Evolutionary conservation across 1,284 basidiomycete species (phyloP).

Genomic region (Chalciporus piperatoides): DNA sequence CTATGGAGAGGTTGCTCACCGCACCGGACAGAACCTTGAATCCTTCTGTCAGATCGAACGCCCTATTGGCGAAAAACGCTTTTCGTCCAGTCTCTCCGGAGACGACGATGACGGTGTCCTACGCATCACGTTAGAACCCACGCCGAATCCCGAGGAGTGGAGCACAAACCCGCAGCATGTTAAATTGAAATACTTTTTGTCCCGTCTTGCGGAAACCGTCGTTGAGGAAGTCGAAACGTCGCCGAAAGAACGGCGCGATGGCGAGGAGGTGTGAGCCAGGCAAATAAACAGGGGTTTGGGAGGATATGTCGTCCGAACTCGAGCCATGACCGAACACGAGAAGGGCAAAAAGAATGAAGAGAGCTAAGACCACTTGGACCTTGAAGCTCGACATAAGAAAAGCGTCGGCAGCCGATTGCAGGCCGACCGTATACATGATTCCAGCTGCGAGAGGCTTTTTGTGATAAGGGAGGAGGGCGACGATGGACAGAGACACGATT

Average conservation of each 20-base stretch:
- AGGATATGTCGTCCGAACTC: slow-evolving; percentile 40
- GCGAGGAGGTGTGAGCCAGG: slow-evolving; percentile 54
- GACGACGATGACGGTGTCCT: slow-evolving; percentile 68
- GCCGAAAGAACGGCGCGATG: slow-evolving; percentile 62
- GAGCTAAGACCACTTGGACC: slow-evolving; percentile 50
- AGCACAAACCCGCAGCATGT: slow-evolving; percentile 46
- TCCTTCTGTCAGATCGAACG: slow-evolving; percentile 69
- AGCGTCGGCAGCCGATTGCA: slow-evolving; percentile 54
- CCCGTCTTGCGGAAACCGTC: slow-evolving; percentile 65
- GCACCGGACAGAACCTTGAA: slow-evolving; percentile 73
- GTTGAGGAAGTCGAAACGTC: slow-evolving; percentile 65
- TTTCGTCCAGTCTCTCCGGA: slow-evolving; percentile 68
- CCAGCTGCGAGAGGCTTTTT: slow-evolving; percentile 16
- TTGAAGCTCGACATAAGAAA: slow-evolving; percentile 55
- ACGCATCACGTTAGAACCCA: slow-evolving; percentile 21
- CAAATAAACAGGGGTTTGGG: slow-evolving; percentile 47
- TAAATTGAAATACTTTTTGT: slow-evolving; percentile 61
- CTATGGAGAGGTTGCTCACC: slow-evolving; percentile 40
- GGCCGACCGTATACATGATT: slow-evolving; percentile 51
- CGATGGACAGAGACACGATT: slow-evolving; percentile 22
- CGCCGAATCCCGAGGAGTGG: slow-evolving; percentile 8
- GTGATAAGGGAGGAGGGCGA: slow-evolving; percentile 24
- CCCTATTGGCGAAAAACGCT: slow-evolving; percentile 63
- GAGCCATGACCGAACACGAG: slow-evolving; percentile 39
- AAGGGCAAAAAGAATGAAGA: slow-evolving; percentile 53